phyloP scores from a whole-genome alignment of 2,329 filamentous ascomycete species.

The Aureobasidium sp. region DNA sequence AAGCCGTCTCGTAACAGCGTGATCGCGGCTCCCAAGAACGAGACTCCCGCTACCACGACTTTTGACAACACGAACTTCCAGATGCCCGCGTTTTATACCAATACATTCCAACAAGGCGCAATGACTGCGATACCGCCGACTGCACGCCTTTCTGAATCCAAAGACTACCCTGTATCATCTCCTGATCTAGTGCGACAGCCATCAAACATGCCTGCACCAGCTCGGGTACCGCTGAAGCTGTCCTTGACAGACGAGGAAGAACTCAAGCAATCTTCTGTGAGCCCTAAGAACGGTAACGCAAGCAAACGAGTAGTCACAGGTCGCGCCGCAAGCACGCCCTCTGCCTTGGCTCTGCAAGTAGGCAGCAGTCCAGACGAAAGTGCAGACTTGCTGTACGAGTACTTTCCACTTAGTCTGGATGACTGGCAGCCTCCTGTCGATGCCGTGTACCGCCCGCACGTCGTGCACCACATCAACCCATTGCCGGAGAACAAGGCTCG shows the following conservation, averaged over 20 bases:
- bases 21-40: constrained; percentile 19
- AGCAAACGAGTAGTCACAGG: constrained; percentile 10
- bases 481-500: constrained; percentile 30
- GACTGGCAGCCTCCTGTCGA: constrained; percentile 91
- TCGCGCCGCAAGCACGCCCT: constrained; percentile 35
- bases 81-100: constrained; percentile 35
- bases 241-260: constrained; percentile 49
- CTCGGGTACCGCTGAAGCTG: constrained; percentile 43
- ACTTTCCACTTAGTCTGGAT: constrained; percentile 83
- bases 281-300: neutral
- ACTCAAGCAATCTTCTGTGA: constrained; percentile 25
- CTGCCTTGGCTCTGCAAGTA: constrained; percentile 39
- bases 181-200: constrained; percentile 42
- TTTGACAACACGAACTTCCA: constrained; percentile 35
- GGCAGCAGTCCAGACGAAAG: constrained; percentile 63
- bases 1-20: neutral
- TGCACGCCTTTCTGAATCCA: constrained; percentile 26
- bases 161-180: constrained; percentile 34
- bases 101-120: constrained; percentile 24
- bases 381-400: constrained; percentile 82
- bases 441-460: constrained; percentile 82
- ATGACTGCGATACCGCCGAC: constrained; percentile 36
- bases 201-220: constrained; percentile 28
- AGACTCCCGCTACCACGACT: constrained; percentile 27
- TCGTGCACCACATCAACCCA: constrained; percentile 72